phyloP scores from a whole-genome alignment of 1,139 yeast genomes.

The Candida mesenterica region DNA sequence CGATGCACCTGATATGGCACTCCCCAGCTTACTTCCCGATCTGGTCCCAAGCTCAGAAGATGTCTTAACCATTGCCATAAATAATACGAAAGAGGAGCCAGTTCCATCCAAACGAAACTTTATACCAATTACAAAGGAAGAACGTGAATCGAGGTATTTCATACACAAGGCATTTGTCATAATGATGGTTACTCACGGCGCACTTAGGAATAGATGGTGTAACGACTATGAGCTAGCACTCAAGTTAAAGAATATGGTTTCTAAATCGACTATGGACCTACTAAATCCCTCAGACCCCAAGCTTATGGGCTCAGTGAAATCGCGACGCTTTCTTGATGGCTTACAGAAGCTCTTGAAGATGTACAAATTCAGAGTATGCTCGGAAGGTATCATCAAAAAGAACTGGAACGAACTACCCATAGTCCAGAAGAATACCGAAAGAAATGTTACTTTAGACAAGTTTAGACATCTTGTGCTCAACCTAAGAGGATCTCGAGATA shows the following conservation, averaged over 20 bases:
- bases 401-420: slow-evolving; percentile 57
- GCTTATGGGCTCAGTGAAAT: slow-evolving; percentile 44
- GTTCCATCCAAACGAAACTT: slow-evolving; percentile 19
- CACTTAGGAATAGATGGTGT: slow-evolving; percentile 72
- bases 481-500: slow-evolving; percentile 70
- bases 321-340: slow-evolving; percentile 75
- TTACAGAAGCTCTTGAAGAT: slow-evolving; percentile 58
- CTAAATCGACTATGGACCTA: slow-evolving; percentile 23
- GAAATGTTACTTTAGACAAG: slow-evolving; percentile 28
- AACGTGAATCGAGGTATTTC: slow-evolving; percentile 46
- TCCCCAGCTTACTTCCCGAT: background rate
- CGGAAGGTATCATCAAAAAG: slow-evolving; percentile 46
- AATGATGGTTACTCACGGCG: slow-evolving; percentile 63
- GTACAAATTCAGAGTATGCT: slow-evolving; percentile 61
- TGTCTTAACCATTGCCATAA: no score
- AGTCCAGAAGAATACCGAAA: slow-evolving; percentile 18
- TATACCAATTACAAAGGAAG: slow-evolving; percentile 50
- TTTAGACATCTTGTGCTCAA: slow-evolving; percentile 42
- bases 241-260: slow-evolving; percentile 43
- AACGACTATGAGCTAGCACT: slow-evolving; percentile 45
- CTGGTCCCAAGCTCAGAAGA: background rate
- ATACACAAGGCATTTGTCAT: slow-evolving; percentile 64
- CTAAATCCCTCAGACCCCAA: slow-evolving; percentile 16
- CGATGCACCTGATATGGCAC: background rate
- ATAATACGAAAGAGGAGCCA: no score